These are phyloP conservation scores for Ambispora gerdemannii DNA, from an alignment of 192 early-diverging fungal species.

Conservation along the genomic window DNA sequence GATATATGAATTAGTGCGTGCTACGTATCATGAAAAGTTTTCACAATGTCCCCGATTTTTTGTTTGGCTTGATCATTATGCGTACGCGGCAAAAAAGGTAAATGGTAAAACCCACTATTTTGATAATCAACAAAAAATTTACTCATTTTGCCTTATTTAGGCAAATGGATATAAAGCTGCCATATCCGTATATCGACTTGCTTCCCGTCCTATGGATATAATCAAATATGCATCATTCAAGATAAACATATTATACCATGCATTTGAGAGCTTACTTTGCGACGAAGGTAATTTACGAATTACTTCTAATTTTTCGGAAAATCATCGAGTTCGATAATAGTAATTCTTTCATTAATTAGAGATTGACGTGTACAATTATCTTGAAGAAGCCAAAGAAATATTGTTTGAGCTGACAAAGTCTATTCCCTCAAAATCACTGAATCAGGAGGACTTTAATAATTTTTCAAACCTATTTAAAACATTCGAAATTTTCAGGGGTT, in stretches of 20 bases:
- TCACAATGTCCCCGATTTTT: slow-evolving; percentile 31
- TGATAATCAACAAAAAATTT: not conserved
- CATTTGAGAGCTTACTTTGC: not conserved
- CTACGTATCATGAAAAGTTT: slow-evolving; percentile 20
- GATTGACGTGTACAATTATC: too few species aligned
- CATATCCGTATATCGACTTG: not conserved
- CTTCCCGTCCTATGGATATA: not conserved
- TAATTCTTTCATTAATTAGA: too few species aligned
- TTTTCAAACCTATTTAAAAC: not conserved
- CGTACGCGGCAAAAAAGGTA: slow-evolving; percentile 47
- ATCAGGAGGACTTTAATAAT: not conserved
- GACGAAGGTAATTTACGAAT: not conserved
- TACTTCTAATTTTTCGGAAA: not conserved
- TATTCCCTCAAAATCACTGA: not conserved
- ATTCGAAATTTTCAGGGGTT: not conserved
- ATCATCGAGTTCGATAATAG: not conserved
- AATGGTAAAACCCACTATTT: not conserved
- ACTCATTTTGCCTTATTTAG: not conserved
- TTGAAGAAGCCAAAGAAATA: not conserved
- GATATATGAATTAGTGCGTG: slow-evolving; percentile 24
- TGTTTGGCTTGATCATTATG: slow-evolving; percentile 41
- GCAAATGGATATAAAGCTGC: too few species aligned
- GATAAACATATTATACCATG: not conserved
- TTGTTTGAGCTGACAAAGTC: not conserved
- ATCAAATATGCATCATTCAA: not conserved